Conservation (phyloP, 768 basidiomycete genomes). For the Calocybe cyanea region DNA sequence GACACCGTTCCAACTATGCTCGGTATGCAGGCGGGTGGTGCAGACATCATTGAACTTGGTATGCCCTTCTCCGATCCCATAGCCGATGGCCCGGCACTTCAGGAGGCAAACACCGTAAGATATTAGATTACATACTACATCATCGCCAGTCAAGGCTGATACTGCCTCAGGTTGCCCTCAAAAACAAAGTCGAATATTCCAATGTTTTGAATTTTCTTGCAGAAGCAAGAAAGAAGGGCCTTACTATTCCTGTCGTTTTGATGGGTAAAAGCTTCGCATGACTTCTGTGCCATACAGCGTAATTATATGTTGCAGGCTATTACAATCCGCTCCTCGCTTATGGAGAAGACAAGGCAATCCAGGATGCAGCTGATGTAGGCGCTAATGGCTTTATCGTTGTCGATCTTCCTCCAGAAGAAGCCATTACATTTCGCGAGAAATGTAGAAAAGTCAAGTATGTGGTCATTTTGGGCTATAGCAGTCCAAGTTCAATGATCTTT, state of each 20-base stretch:
- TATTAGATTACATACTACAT: background rate
- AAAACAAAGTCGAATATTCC: slow-evolving; percentile 74
- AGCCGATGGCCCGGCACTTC: slow-evolving; percentile 92
- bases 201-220: slow-evolving; percentile 70
- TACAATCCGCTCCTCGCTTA: slow-evolving; percentile 96
- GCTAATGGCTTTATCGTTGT: slow-evolving; percentile 98
- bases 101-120: slow-evolving; percentile 88
- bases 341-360: slow-evolving; percentile 91
- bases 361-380: slow-evolving; percentile 84
- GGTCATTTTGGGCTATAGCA: slow-evolving; percentile 27
- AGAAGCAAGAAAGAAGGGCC: slow-evolving; percentile 77
- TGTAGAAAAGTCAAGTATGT: slow-evolving; percentile 72
- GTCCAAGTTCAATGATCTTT: background rate
- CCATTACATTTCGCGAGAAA: slow-evolving; percentile 83
- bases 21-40: slow-evolving; percentile 89
- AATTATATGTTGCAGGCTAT: slow-evolving; percentile 59
- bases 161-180: slow-evolving; percentile 67
- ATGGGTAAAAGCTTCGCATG: slow-evolving; percentile 64
- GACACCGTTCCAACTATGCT: slow-evolving; percentile 87
- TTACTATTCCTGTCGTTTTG: slow-evolving; percentile 83
- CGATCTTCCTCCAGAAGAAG: slow-evolving; percentile 97
- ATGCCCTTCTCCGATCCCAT: slow-evolving; percentile 96
- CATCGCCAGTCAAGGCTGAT: slow-evolving; percentile 10
- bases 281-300: slow-evolving; percentile 1
- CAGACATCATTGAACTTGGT: slow-evolving; percentile 93